These are phyloP conservation scores for Epithele typhae DNA, from an alignment of 768 basidiomycete genomes.

Conservation along the genomic window DNA sequence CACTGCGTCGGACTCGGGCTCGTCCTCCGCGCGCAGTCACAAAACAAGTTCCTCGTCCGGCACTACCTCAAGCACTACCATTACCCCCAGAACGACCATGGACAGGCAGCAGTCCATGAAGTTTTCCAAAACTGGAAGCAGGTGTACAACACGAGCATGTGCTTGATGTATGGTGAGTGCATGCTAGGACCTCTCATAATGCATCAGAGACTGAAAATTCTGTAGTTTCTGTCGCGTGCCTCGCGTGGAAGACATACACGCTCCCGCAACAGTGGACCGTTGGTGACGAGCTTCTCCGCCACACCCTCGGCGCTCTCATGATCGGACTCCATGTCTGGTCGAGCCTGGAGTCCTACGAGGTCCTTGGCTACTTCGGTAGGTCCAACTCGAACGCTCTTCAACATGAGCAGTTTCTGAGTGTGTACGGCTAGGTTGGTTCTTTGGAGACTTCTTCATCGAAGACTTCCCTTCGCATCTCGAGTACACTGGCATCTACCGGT, in stretches of 20 bases:
- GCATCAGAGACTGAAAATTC: too few relatives aligned
- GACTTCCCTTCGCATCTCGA: slow-evolving; percentile 87
- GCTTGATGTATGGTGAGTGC: slow-evolving; percentile 88
- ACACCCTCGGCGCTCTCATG: slow-evolving; percentile 74
- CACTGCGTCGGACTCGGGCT: slow-evolving; percentile 87
- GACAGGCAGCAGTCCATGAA: slow-evolving; percentile 80
- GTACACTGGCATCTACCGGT: slow-evolving; percentile 97
- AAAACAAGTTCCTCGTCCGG: slow-evolving; percentile 83
- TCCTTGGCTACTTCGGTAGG: slow-evolving; percentile 87
- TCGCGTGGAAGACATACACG: slow-evolving; percentile 89
- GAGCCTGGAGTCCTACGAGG: slow-evolving; percentile 85
- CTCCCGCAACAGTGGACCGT: slow-evolving; percentile 83
- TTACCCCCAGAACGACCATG: slow-evolving; percentile 67
- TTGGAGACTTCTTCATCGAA: slow-evolving; percentile 95
- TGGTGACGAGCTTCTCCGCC: slow-evolving; percentile 81
- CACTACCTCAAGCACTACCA: slow-evolving; percentile 96
- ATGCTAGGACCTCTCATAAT: too few relatives aligned
- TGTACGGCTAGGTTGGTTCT: slow-evolving; percentile 80
- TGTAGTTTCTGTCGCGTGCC: slow-evolving; percentile 76
- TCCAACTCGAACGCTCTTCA: not conserved
- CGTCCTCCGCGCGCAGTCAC: slow-evolving; percentile 79
- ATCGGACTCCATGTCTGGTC: slow-evolving; percentile 91
- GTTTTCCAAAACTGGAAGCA: slow-evolving; percentile 95
- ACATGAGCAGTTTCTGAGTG: not conserved
- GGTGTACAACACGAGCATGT: slow-evolving; percentile 87